These are phyloP conservation scores for Emericellopsis terricola DNA, from an alignment of 495 filamentous ascomycete genomes.

Conservation along the genomic window DNA sequence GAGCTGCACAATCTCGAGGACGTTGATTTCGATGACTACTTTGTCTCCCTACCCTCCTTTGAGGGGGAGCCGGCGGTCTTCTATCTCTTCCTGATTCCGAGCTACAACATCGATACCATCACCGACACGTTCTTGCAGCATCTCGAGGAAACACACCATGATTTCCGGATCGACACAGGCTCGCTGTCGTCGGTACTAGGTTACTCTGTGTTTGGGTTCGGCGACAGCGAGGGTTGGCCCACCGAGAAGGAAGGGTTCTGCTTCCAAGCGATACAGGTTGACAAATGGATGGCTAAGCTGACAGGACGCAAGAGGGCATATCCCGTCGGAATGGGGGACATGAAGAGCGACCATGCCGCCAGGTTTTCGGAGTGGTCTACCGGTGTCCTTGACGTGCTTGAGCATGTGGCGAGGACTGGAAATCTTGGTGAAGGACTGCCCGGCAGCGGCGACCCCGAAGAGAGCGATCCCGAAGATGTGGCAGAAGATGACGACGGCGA, in stretches of 20 bases:
- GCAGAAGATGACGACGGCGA: slow-evolving; percentile 41
- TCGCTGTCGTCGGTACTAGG: slow-evolving; percentile 59
- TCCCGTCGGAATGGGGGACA: slow-evolving; percentile 75
- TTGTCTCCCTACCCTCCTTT: slow-evolving; percentile 41
- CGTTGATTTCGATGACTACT: slow-evolving; percentile 82
- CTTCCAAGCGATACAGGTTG: slow-evolving; percentile 70
- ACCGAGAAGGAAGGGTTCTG: slow-evolving; percentile 82
- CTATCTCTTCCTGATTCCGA: slow-evolving; percentile 69
- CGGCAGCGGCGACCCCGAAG: slow-evolving; percentile 65
- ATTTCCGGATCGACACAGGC: slow-evolving; percentile 87
- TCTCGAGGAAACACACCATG: slow-evolving; percentile 78
- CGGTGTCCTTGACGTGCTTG: slow-evolving; percentile 55
- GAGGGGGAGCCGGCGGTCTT: slow-evolving; percentile 38
- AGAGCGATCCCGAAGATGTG: slow-evolving; percentile 61
- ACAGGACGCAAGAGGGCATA: slow-evolving; percentile 63
- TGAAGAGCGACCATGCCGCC: slow-evolving; percentile 47
- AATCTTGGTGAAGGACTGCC: slow-evolving; percentile 60
- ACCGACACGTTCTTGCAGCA: slow-evolving; percentile 68
- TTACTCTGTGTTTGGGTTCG: slow-evolving; percentile 87
- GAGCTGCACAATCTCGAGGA: slow-evolving; percentile 64
- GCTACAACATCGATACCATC: slow-evolving; percentile 83
- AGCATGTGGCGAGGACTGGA: slow-evolving; percentile 39
- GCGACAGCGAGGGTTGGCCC: slow-evolving; percentile 81
- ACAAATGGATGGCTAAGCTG: slow-evolving; percentile 90
- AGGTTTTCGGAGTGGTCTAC: slow-evolving; percentile 57